These are phyloP conservation scores for Chrysanthemum lavandulifolium DNA, from an alignment of 129 eudicot species.

Conservation along the genomic window DNA sequence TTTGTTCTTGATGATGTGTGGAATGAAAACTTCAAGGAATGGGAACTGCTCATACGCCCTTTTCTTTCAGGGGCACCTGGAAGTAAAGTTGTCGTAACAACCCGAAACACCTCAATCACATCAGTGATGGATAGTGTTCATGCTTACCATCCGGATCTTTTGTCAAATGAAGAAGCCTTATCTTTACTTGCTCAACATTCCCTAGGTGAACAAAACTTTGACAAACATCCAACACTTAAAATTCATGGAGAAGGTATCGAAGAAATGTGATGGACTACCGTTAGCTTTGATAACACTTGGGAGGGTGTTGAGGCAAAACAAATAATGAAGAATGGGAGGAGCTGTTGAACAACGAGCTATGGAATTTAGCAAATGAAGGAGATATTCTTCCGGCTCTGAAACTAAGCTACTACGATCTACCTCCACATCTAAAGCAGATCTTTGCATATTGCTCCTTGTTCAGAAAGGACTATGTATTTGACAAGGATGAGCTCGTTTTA, in stretches of 20 bases:
- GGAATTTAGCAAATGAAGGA: background rate
- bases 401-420: background rate
- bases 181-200: background rate
- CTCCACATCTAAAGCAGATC: background rate
- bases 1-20: background rate
- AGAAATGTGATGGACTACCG: conserved; percentile 1
- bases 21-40: background rate
- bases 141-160: background rate
- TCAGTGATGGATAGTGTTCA: background rate
- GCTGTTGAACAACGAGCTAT: background rate
- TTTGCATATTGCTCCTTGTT: background rate
- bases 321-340: background rate
- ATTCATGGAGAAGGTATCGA: background rate
- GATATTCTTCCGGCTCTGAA: background rate
- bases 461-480: background rate
- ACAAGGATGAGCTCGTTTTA: background rate
- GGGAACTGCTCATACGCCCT: conserved; percentile 5
- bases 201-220: background rate
- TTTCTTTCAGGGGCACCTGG: background rate
- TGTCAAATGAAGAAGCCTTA: background rate
- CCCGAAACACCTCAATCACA: background rate
- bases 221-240: background rate
- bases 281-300: conserved; percentile 2
- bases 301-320: background rate
- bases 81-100: background rate